Base-by-base conservation (phyloP, 768 basidiomycete species). In the Rubroboletus satanas region DNA sequence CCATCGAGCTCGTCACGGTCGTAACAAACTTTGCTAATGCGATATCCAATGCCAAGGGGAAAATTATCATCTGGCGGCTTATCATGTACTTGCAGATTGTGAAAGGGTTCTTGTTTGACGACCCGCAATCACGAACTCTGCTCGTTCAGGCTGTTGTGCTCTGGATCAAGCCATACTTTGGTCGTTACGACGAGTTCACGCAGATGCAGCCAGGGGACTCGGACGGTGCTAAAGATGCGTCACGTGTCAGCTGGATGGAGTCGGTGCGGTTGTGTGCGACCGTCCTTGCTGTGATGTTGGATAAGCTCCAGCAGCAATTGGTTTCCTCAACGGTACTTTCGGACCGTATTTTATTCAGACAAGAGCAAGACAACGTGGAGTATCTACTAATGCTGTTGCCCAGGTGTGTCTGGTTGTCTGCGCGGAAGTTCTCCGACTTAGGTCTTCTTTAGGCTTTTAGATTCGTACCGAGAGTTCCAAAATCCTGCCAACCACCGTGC, bases 111-210 rank as follows among this genome's bases (percentile, higher is more conserved):
- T 71, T 95, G 46, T 96, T 98, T 66, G 90, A 94, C 63, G 84
- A 88, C 55, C 74, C 87, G 1, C 80, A 90, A 51, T 86, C 89
- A 14, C 84, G 96, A 29, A 79, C 86, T 1, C 73, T 89, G 6
- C 76, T 98, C 3, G 85, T 96, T 7, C 94, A 97, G 59, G 84
- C 87, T 18, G 84, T 98, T 28, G 85, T 94, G 10, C 82, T 87
- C 21, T 98, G 95, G 94, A 87, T 98, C 61, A 96, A 94, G 67
- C 93, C 95, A 2, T 87, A 95, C 69, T 91, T 98, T 63, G 95
- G 95, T 26, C 83, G 83, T 29, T 98, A 88, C 65, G 93, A 98
- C 59, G 94, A 95, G 70, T 88, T 83, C 60, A 66, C 77, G 18
- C 81, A 84, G 58, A 80, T 79, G 12, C 77, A 79, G 51, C 72